Percentiles rank a stretch among this genome's conserved stretches.
These are phyloP conservation scores for Geranium brycei DNA, from an alignment of 345 rosid species.

Conservation along the genomic window DNA sequence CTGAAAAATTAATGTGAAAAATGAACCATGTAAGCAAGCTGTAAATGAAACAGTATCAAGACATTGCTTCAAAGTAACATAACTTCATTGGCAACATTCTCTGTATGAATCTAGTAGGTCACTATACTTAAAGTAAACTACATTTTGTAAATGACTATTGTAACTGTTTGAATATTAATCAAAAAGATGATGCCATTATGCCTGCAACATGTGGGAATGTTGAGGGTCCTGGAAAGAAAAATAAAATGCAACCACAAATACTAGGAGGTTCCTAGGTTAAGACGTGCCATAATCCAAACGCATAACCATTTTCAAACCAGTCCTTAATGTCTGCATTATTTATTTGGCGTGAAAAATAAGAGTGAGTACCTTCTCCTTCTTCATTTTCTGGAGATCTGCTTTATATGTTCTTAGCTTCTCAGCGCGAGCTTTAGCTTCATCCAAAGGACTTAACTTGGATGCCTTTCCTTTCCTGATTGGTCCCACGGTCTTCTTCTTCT, in stretches of 20 bases:
- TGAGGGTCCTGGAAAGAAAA: too few relatives aligned
- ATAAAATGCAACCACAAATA: too few relatives aligned
- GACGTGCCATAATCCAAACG: too few relatives aligned
- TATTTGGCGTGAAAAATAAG: background rate
- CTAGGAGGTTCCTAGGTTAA: too few relatives aligned
- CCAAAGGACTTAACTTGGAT: constrained; percentile 70
- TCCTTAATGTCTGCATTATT: background rate
- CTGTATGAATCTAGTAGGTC: too few relatives aligned
- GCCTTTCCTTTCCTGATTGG: constrained; percentile 72
- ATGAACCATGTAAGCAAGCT: background rate
- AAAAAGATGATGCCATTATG: too few relatives aligned
- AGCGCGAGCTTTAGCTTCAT: constrained; percentile 92
- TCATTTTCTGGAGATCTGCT: constrained; percentile 90
- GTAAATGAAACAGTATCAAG: background rate
- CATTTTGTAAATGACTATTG: background rate
- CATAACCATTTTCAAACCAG: too few relatives aligned
- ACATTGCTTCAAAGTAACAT: background rate
- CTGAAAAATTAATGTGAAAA: constrained; percentile 22
- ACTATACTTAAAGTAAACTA: too few relatives aligned
- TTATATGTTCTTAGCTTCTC: constrained; percentile 77
- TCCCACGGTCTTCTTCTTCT: constrained; percentile 55
- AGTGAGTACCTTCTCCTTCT: constrained; percentile 71
- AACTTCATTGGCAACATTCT: too few relatives aligned
- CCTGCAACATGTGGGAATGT: too few relatives aligned
- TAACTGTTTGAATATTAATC: background rate